Evolutionary conservation across 1,284 basidiomycete species (phyloP), one percentile per base, ranked within the genome.

Genomic region (Ustilago loliicola): DNA sequence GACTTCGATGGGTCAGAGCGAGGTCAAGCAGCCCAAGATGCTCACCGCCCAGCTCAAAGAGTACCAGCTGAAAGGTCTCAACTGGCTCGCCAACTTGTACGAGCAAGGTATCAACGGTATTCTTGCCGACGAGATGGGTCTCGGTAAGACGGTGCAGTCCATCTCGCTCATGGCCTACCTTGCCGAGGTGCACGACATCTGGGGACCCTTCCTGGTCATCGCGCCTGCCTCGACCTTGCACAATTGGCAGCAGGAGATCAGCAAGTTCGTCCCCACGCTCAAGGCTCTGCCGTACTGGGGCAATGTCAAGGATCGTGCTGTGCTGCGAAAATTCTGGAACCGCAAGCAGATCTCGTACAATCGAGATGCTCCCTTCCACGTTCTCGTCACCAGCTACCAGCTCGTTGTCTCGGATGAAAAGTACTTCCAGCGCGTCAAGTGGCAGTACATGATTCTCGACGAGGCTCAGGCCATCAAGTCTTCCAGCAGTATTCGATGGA

Each of bases 381-480:
- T 99, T 51, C 90, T 99, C 29, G 94, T 99, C 75, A 99, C 97
- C 10, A 96, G 94, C 83, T 99, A 99, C 87, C 96, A 98, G 86
- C 88, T 99, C 82, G 96, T 98, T 45, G 96, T 95, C 10, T 93
- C 94, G 88, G 97, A 99, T 87, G 96, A 98, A 83, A 95, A 98
- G 85, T 98, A 99, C 88, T 98, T 99, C 87, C 94, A 97, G 86
- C 91, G 93, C 40, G 92, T 99, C 82, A 97, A 96, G 86, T 99
- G 97, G 97, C 97, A 99, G 88, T 99, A 99, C 87, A 99, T 99
- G 97, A 92, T 99, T 67, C 90, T 99, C 15, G 97, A 99, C 85
- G 97, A 99, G 87, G 97, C 97, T 11, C 97, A 99, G 87, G 98
- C 98, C 68, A 99, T 99, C 90, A 99, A 99, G 89, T 97, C 96